These are phyloP conservation scores for Starmerella vaccinii DNA, from an alignment of 805 yeast genomes.

Conservation along the genomic window DNA sequence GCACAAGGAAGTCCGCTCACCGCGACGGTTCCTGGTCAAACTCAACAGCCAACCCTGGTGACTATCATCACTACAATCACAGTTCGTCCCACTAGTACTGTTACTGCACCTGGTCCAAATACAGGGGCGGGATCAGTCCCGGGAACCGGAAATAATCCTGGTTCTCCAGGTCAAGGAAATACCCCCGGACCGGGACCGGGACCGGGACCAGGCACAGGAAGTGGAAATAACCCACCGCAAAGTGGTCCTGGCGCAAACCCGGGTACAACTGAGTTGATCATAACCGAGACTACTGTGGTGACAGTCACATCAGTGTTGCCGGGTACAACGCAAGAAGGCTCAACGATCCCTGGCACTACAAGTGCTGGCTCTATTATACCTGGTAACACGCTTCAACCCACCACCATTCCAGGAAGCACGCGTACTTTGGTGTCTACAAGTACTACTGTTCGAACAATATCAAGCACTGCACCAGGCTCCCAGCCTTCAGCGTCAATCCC, in stretches of 20 bases:
- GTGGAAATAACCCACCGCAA: neutral
- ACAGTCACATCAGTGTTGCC: neutral
- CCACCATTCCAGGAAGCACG: neutral
- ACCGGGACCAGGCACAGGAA: neutral
- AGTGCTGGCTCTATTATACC: neutral
- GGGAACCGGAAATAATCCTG: neutral
- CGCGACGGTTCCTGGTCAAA: constrained; percentile 13
- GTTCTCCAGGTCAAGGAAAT: neutral
- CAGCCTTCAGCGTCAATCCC: too few relatives aligned
- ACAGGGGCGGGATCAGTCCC: neutral
- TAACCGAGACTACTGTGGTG: neutral
- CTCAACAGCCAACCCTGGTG: constrained; percentile 8
- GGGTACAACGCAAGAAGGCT: neutral
- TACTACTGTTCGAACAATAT: neutral
- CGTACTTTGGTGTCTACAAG: neutral
- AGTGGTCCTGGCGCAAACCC: neutral
- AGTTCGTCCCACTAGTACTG: neutral
- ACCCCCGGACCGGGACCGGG: neutral
- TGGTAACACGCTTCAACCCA: neutral
- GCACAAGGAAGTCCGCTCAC: neutral
- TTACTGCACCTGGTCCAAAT: too few relatives aligned
- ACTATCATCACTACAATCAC: constrained; percentile 10
- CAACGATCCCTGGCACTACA: neutral
- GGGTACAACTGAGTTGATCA: neutral
- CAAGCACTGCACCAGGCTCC: too few relatives aligned